A percentile compares a stretch with the other conserved stretches of the same genome.
Conservation (phyloP, 1,139 yeast genomes). For the Yamadazyma jaroonii region DNA sequence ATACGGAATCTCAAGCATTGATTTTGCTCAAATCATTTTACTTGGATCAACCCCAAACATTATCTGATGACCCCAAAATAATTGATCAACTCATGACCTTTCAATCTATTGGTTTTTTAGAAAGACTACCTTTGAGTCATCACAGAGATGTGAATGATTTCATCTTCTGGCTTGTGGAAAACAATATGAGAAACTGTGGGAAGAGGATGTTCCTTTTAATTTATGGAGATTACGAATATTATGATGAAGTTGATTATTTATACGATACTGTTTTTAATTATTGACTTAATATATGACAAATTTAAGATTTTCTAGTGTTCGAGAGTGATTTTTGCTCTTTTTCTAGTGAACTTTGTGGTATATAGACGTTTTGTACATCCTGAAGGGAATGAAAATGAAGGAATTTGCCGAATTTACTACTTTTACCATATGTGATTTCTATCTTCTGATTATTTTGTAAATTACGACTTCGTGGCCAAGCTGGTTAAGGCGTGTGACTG, state of each 20-base stretch:
- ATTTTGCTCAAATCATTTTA: constrained; percentile 1
- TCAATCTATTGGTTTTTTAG: constrained; percentile 7
- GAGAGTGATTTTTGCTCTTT: no score
- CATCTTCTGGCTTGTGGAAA: constrained; percentile 12
- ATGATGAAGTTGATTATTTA: constrained; percentile 8
- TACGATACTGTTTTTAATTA: constrained; percentile 2
- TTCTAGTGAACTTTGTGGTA: no score
- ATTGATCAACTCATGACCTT: constrained; percentile 3
- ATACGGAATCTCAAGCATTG: not conserved
- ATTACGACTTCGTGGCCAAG: constrained; percentile 40
- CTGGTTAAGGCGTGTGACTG: constrained; percentile 45
- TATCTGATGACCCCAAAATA: constrained; percentile 3
- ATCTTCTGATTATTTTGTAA: not conserved
- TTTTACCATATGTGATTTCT: no score
- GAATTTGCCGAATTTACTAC: no score
- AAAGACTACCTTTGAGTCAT: constrained; percentile 9
- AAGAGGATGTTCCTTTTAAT: constrained; percentile 6
- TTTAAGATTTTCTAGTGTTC: no score
- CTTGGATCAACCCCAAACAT: constrained; percentile 1
- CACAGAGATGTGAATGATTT: constrained; percentile 10
- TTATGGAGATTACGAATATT: constrained; percentile 11
- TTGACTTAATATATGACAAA: no score
- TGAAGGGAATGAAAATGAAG: no score
- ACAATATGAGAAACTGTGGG: constrained; percentile 3
- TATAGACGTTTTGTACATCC: no score